Percentiles rank a stretch among this genome's conserved stretches.
Evolutionary conservation across 768 basidiomycete genomes (phyloP).

Genomic region (Lentinula sp.): DNA sequence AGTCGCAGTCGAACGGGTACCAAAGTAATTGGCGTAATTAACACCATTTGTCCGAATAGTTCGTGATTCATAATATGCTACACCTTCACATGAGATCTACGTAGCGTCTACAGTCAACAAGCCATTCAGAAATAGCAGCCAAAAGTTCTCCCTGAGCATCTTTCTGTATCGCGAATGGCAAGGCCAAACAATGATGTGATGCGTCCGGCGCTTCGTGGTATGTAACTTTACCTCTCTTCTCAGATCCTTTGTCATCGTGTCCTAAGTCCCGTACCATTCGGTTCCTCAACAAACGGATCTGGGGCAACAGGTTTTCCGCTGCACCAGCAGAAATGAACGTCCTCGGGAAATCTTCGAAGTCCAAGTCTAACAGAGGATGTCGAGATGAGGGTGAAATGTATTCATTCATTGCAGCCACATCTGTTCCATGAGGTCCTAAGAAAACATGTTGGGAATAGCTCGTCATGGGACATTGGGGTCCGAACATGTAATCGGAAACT

Average conservation of each 20-base stretch:
- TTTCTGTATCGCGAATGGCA: neutral
- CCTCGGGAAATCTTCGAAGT: conserved; percentile 52
- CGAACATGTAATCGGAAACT: conserved; percentile 31
- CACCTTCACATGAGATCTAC: neutral
- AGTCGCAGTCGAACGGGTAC: neutral
- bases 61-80: neutral
- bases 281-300: conserved; percentile 36
- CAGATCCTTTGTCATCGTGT: conserved; percentile 24
- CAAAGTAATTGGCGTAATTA: neutral
- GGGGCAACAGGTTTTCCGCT: conserved; percentile 48
- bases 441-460: conserved; percentile 24
- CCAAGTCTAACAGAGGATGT: conserved; percentile 24
- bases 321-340: conserved; percentile 48
- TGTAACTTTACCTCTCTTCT: neutral
- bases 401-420: conserved; percentile 37
- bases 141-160: neutral
- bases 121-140: neutral
- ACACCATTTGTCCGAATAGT: neutral
- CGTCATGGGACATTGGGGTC: conserved; percentile 8
- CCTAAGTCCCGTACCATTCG: conserved; percentile 50
- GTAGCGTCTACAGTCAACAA: neutral
- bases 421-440: conserved; percentile 39
- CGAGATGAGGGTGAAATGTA: conserved; percentile 56
- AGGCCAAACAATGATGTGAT: neutral
- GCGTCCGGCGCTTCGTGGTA: neutral